Evolutionary conservation across 176 grass and related monocot species (phyloP), one percentile per base, ranked within the genome.

Genomic region (Lolium rigidum): DNA sequence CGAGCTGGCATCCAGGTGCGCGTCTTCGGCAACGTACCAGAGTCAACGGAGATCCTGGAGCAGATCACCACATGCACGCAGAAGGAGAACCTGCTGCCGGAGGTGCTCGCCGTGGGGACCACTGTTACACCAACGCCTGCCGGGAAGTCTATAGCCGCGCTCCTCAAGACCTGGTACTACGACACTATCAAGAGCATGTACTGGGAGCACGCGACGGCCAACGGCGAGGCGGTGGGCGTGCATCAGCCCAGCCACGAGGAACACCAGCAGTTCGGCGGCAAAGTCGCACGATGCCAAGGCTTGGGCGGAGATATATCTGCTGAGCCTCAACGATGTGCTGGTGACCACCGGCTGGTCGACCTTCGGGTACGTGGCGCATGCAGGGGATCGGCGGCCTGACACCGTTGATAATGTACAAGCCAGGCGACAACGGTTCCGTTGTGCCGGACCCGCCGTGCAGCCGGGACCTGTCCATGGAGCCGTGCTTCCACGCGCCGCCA

Each of bases 291-390:
- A 94, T 13, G 18, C 55, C 71, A 92, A 91, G 89, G 95, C 95
- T 35, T 84, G 80, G 79, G 88, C 92, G 3, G 92, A 97, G 74
- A 94, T 97, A 0, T 97, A 89, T 17, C 84, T 94, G 80, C 59
- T 94, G 7, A 97, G 95, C 80, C 87, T 90, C n/a, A 80, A 76
- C 17, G 90, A 92, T 10, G 73, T 18, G 62, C 66, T 97, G 75
- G 69, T 91, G 26, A 97, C 91, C 39, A 92, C 9, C 46, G 76
- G 79, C 8, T 6, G 12, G 55, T 97, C 94, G 0, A 97, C 92
- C 43, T 92, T 97, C 55, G 94, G 94, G n/a, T 94, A 97, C 78
- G 87, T 97, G 8, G 87, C 91, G n/a, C n/a, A n/a, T n/a, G 57
- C 82, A 86, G 79, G 91, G 91, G 8, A 79, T 97, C 56, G 85